Percentiles rank a stretch among this genome's conserved stretches.
These are phyloP conservation scores for Phytopythium vexans DNA, from an alignment of 352 stramenopile species.

Conservation along the genomic window DNA sequence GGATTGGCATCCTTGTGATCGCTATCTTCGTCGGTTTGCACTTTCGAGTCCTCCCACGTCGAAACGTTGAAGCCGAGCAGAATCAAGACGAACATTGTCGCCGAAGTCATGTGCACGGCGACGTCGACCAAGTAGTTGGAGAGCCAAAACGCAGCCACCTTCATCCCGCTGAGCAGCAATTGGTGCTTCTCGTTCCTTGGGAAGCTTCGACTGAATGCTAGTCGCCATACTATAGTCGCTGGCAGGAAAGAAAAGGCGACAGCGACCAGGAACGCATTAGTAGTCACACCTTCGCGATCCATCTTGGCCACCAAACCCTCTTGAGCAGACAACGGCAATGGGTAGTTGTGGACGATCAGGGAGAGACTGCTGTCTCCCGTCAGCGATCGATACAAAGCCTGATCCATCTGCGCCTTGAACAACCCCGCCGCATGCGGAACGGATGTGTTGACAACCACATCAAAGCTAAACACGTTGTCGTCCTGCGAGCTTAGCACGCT, in stretches of 20 bases:
- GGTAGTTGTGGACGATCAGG: conserved; percentile 47
- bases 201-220: conserved; percentile 89
- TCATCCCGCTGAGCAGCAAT: conserved; percentile 88
- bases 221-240: conserved; percentile 87
- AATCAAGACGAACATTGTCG: conserved; percentile 13
- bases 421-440: conserved; percentile 20
- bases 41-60: conserved; percentile 3
- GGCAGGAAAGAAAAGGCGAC: conserved; percentile 90
- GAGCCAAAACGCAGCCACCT: conserved; percentile 91
- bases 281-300: conserved; percentile 9
- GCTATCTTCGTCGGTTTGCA: background rate
- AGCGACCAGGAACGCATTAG: conserved; percentile 42
- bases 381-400: conserved; percentile 14
- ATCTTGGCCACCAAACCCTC: conserved; percentile 50
- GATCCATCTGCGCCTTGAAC: conserved; percentile 35
- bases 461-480: conserved; percentile 20
- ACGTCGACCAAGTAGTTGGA: conserved; percentile 93
- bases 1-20: background rate
- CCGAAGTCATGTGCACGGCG: conserved; percentile 76
- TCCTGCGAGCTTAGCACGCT: conserved; percentile 13
- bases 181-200: conserved; percentile 89
- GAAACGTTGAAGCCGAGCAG: background rate
- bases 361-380: conserved; percentile 8
- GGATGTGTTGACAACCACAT: conserved; percentile 35
- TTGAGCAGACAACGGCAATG: conserved; percentile 37